phyloP scores from a whole-genome alignment of 2,329 filamentous ascomycete species.

The Tolypocladium cylindrosporum region DNA sequence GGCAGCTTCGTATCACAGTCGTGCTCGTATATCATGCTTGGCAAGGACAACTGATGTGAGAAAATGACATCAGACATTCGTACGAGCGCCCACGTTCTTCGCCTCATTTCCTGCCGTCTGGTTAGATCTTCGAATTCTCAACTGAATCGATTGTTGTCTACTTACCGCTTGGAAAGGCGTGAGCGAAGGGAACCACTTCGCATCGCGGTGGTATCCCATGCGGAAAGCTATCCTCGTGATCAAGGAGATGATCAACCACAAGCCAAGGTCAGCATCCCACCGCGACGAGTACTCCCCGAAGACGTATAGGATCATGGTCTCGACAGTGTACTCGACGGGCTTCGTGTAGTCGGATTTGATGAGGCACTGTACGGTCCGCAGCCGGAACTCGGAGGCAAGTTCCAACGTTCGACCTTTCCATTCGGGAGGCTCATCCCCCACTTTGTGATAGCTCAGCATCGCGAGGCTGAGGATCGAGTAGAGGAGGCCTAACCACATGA shows the following conservation, averaged over 20 bases:
- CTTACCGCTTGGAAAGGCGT: conserved; percentile 61
- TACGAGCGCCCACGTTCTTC: conserved; percentile 59
- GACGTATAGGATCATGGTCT: conserved; percentile 66
- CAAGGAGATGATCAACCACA: conserved; percentile 48
- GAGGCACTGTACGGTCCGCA: conserved; percentile 69
- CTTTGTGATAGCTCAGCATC: conserved; percentile 69
- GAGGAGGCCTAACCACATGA: conserved; percentile 70
- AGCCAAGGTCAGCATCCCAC: conserved; percentile 61
- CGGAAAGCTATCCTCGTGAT: conserved; percentile 50
- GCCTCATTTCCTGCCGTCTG: conserved; percentile 52
- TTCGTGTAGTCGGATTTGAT: conserved; percentile 69
- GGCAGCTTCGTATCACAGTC: conserved; percentile 69
- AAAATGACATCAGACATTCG: conserved; percentile 67
- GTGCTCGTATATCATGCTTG: conserved; percentile 60
- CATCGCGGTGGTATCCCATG: conserved; percentile 72
- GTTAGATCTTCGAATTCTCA: conserved; percentile 2
- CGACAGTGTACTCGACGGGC: conserved; percentile 64
- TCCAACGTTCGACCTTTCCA: conserved; percentile 59
- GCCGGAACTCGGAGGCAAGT: conserved; percentile 53
- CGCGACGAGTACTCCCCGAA: conserved; percentile 66
- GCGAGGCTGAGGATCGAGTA: conserved; percentile 70
- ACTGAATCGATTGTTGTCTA: neutral
- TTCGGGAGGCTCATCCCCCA: conserved; percentile 70
- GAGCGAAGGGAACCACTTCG: conserved; percentile 62
- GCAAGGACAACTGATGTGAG: conserved; percentile 61